Base-by-base conservation (phyloP, 768 basidiomycete genomes). In the Phanerochaete sordida region DNA sequence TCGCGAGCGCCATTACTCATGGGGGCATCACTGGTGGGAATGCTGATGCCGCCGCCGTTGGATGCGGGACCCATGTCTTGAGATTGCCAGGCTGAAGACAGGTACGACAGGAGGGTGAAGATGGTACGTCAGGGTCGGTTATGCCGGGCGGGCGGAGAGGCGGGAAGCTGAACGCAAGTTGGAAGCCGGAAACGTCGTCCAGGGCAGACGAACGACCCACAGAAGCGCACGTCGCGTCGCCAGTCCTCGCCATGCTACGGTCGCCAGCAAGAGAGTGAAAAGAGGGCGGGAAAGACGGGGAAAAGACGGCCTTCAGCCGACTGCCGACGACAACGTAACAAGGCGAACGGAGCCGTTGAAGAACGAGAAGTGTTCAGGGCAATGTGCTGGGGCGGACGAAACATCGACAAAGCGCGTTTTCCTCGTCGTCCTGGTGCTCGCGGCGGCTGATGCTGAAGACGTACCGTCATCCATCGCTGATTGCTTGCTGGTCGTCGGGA, bases 401-500 rank as follows among this genome's bases (percentile, higher is more conserved):
- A 59, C 43, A 63, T 58, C 52, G 61, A 63, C 24, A 60, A 31
- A 56, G 57, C 53, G 51, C 59, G 60, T 60, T 59, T 46, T 66
- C 61, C 65, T 67, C 65, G 74, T 79, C 73, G 84, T 77, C 78
- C 75, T 59, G 60, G 70, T 73, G 72, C 86, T 77, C 74, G 85
- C 76, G 79, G 86, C 79, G 77, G 85, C 77, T 82, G 84, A 86
- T 86, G 87, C 80, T 88, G 87, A 81, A 72, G 78, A 89, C 87
- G 87, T 89, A 89, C 87, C 87, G 85, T 89, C 80, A 81, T 80
- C 79, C 79, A 80, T 80, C 69, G 72, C 73, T 77, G 78, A 65
- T 51, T 66, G 56, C 23, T 57, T 65, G 62, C 68, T 68, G 72
- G 31, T 54, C 61, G 65, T 44, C 51, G 50, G 24, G 44, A 48